Evolutionary conservation across 305 asterid species (phyloP).

Genomic region (Solanum hybrid): DNA sequence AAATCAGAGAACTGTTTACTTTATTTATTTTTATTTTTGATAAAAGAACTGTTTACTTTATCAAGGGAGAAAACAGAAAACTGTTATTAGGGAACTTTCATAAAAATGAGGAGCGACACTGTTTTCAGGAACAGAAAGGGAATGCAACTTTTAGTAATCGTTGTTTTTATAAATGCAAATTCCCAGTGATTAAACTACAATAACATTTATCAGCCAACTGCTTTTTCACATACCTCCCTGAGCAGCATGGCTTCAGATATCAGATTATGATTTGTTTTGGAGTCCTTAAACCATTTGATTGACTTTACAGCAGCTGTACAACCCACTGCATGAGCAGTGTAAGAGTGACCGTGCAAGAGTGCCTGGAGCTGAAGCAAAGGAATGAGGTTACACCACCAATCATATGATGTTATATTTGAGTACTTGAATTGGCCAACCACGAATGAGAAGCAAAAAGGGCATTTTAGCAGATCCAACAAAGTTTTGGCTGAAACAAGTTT

Average conservation of each 20-base stretch:
- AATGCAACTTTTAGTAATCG: not conserved
- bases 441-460: not conserved
- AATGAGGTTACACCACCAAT: not conserved
- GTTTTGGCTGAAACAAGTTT: not conserved
- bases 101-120: not conserved
- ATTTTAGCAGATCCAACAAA: not conserved
- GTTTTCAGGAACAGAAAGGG: not conserved
- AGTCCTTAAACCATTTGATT: constrained; percentile 80
- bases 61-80: not conserved
- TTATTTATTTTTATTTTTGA: not conserved
- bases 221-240: constrained; percentile 50
- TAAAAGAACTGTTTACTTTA: not conserved
- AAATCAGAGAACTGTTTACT: not conserved
- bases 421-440: not conserved
- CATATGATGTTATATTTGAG: not conserved
- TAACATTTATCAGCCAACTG: not conserved
- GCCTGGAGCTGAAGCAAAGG: constrained; percentile 72
- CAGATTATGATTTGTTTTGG: constrained; percentile 53
- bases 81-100: not conserved
- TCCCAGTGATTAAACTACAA: not conserved
- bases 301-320: constrained; percentile 84
- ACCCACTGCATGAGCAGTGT: constrained; percentile 93
- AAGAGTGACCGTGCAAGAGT: constrained; percentile 97
- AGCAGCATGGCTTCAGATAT: constrained; percentile 43
- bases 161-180: not conserved